Evolutionary conservation across 2,329 filamentous ascomycete genomes (phyloP), one percentile per base, ranked within the genome.

Genomic region (Epichloe hybrida): DNA sequence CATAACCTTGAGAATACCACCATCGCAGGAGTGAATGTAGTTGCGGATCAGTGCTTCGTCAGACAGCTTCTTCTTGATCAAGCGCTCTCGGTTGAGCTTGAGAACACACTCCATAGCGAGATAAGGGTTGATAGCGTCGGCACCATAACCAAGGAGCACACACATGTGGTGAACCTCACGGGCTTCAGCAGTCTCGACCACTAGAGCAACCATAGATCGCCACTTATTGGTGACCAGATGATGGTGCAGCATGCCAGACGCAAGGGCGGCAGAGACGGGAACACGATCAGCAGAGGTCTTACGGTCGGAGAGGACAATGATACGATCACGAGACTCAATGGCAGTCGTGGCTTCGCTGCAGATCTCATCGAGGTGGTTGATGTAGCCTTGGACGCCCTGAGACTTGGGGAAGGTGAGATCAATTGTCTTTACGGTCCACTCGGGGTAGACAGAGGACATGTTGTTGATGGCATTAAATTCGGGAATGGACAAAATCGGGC

Each of bases 81-180:
- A 74, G 48, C 86, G 86, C 70, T 97, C 90, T 46, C 88, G 85
- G 73, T 95, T 89, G 69, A 97, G 85, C 83, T 96, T 97, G 59
- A 96, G 73, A 61, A 97, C 95, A 64, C 90, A 96, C 72, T 97
- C 91, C 73, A 96, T 87, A 15, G 91, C 86, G 47, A 96, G 82
- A 69, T 96, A 96, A 20, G 91, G 91, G 74, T 93, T 95, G 65
- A 97, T 82, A 46, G 84, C 91, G 71, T 97, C 91, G 50, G 86
- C 89, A 72, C 91, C 91, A 62, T 97, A 97, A 50, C 91, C 91
- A 53, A 97, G 80, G 42, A 96, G 78, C n/a, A 97, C 91, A 72
- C 88, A 95, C 88, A 96, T 95, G 72, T 97, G 91, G 69, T 97
- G 91, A 7, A 97, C 91, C 69, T 97, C 91, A 70, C 91, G 88